Conservation (phyloP, 2,329 filamentous ascomycete species). For the Fusarium equiseti region DNA sequence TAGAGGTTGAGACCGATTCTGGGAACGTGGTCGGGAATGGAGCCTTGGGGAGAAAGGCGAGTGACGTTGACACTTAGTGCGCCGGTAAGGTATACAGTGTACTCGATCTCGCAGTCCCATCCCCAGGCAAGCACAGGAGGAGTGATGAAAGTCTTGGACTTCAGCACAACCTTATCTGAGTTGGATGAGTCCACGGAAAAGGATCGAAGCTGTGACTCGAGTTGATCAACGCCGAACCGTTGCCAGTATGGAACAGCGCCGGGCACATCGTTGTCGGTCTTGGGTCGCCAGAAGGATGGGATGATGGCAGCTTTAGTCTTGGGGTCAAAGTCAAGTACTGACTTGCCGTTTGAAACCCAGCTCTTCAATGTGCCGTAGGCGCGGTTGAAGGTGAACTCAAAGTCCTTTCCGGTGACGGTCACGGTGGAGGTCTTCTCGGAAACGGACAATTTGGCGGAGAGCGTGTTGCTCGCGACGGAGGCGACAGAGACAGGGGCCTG, state of each 20-base stretch:
- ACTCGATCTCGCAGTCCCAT: slow-evolving; percentile 61
- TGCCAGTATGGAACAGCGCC: slow-evolving; percentile 69
- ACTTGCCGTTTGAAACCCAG: slow-evolving; percentile 55
- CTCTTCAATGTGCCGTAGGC: slow-evolving; percentile 57
- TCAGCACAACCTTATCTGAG: slow-evolving; percentile 61
- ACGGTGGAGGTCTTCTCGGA: slow-evolving; percentile 15
- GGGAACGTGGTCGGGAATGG: slow-evolving; percentile 67
- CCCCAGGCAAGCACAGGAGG: slow-evolving; percentile 74
- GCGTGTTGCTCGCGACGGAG: slow-evolving; percentile 1
- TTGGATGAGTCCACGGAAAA: slow-evolving; percentile 55
- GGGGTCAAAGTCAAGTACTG: slow-evolving; percentile 54
- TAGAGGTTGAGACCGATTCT: slow-evolving; percentile 71
- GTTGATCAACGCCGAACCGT: slow-evolving; percentile 60
- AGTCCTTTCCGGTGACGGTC: slow-evolving; percentile 44
- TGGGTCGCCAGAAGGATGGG: slow-evolving; percentile 71
- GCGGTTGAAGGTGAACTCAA: slow-evolving; percentile 59
- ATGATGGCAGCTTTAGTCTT: slow-evolving; percentile 53
- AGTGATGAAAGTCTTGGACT: slow-evolving; percentile 66
- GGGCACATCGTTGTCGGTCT: slow-evolving; percentile 73
- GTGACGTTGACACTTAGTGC: slow-evolving; percentile 59
- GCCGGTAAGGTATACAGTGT: slow-evolving; percentile 63
- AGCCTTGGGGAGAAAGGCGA: slow-evolving; percentile 60
- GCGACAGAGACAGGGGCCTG: neutral
- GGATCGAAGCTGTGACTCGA: slow-evolving; percentile 61
- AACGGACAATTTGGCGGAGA: slow-evolving; percentile 43